Percentiles rank a stretch among this genome's conserved stretches.
phyloP scores from a whole-genome alignment of 164 flowering plant species.

The Taxillus chinensis region DNA sequence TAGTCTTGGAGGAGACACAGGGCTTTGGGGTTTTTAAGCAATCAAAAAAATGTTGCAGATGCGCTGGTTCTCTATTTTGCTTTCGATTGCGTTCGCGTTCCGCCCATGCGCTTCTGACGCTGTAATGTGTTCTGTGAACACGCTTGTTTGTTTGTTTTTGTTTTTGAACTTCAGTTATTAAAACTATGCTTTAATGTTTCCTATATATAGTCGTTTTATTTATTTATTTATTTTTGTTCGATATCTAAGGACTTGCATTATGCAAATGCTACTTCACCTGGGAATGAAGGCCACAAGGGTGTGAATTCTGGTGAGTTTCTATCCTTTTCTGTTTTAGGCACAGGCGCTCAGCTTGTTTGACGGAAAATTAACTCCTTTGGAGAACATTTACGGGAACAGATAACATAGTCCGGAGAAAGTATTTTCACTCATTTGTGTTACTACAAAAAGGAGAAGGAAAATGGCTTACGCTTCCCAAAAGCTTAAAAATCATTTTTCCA shows the following conservation, averaged over 20 bases:
- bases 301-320: background rate
- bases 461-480: too few relatives aligned
- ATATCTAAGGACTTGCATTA: background rate
- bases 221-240: background rate
- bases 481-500: too few relatives aligned
- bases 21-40: too few relatives aligned
- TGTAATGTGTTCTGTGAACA: conserved; percentile 6
- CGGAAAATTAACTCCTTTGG: background rate
- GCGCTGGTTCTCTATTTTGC: conserved; percentile 2
- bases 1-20: too few relatives aligned
- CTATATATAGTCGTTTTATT: background rate
- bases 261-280: conserved; percentile 6
- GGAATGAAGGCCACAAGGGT: conserved; percentile 10
- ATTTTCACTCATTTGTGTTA: too few relatives aligned
- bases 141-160: background rate
- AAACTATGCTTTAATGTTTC: background rate
- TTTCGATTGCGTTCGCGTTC: conserved; percentile 5
- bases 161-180: background rate
- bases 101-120: conserved; percentile 10
- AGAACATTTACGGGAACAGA: too few relatives aligned
- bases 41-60: background rate
- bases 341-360: background rate
- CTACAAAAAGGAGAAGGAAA: too few relatives aligned
- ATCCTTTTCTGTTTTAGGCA: background rate
- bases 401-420: too few relatives aligned